Evolutionary conservation across 208 protist genomes (phyloP).

Genomic region (Acanthamoeba divionensis): DNA sequence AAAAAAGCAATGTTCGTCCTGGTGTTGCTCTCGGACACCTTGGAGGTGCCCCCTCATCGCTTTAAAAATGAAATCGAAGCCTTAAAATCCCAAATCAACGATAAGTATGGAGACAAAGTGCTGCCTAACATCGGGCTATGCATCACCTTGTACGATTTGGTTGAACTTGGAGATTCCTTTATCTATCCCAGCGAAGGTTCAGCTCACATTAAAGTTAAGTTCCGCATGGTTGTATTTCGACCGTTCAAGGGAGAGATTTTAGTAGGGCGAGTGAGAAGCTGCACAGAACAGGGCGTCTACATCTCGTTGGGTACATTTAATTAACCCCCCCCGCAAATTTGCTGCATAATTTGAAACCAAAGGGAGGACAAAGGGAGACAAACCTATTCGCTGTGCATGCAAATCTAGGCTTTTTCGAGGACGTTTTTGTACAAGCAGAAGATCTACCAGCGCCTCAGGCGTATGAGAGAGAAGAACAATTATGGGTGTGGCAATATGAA

Average conservation of each 20-base stretch:
- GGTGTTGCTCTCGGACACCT: neutral
- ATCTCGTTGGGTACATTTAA: neutral
- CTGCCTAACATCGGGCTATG: conserved; percentile 20
- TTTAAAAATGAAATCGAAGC: neutral
- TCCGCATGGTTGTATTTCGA: conserved; percentile 25
- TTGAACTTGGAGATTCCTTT: neutral
- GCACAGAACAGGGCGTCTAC: neutral
- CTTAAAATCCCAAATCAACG: neutral
- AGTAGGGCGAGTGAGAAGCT: neutral
- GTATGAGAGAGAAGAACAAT: neutral
- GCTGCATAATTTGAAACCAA: neutral
- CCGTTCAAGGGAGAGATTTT: conserved; percentile 48
- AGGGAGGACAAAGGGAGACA: too few species aligned
- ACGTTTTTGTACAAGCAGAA: neutral
- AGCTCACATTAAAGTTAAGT: conserved; percentile 16
- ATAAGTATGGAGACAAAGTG: neutral
- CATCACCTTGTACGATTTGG: neutral
- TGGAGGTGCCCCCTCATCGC: conserved; percentile 1
- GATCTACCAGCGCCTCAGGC: neutral
- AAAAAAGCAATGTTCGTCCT: conserved; percentile 23
- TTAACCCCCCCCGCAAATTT: neutral
- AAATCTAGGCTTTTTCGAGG: conserved; percentile 54
- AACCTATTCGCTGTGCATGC: too few species aligned
- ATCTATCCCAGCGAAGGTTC: conserved; percentile 30
- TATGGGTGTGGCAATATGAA: conserved; percentile 40